phyloP scores from a whole-genome alignment of 129 eudicot genomes.

The Flaveria linearis region DNA sequence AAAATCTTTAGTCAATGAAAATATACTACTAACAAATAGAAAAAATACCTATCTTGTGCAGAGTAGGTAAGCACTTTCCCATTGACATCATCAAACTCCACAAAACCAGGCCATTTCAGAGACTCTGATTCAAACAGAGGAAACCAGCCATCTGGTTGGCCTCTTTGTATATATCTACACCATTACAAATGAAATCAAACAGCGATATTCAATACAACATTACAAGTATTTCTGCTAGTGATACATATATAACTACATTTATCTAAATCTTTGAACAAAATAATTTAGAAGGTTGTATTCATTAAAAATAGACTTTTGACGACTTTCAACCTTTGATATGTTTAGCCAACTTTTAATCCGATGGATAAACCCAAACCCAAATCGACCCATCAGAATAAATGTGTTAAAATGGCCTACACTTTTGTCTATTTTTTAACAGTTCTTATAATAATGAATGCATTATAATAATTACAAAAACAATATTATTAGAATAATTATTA shows the following conservation, averaged over 20 bases:
- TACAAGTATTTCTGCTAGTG: not conserved
- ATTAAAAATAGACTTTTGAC: not conserved
- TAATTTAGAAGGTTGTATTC: not conserved
- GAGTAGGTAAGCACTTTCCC: slow-evolving; percentile 87
- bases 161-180: slow-evolving; percentile 60
- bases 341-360: too few relatives aligned
- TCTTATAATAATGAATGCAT: not conserved
- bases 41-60: slow-evolving; percentile 67
- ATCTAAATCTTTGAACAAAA: not conserved
- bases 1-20: not conserved
- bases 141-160: slow-evolving; percentile 79
- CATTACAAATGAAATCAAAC: not conserved
- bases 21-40: not conserved
- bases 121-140: slow-evolving; percentile 82
- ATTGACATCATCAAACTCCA: slow-evolving; percentile 86
- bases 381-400: too few relatives aligned
- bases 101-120: slow-evolving; percentile 90
- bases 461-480: not conserved
- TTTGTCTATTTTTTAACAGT: too few relatives aligned
- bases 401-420: not conserved
- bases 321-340: not conserved
- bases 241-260: not conserved
- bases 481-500: too few relatives aligned
- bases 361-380: too few relatives aligned
- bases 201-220: not conserved